A percentile compares a stretch with the other conserved stretches of the same genome.
Conservation (phyloP, 2,329 filamentous ascomycete species). For the Diaporthe sp. region DNA sequence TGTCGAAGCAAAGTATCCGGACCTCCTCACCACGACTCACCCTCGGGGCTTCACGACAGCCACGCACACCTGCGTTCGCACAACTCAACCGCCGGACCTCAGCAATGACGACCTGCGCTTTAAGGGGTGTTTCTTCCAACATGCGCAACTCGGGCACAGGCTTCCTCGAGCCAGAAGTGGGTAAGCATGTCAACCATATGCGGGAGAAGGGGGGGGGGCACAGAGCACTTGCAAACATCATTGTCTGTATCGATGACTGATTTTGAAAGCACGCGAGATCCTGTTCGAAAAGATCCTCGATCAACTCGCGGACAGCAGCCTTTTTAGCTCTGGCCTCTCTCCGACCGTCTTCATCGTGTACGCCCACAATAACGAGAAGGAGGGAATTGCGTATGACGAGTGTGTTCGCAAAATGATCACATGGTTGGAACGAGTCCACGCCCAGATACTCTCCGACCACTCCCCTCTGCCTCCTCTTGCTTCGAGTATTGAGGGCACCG, state of each 20-base stretch:
- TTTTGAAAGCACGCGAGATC: background rate
- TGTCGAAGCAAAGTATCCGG: too few species aligned
- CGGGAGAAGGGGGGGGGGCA: background rate
- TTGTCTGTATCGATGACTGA: background rate
- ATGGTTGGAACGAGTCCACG: background rate
- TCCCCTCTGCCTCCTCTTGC: background rate
- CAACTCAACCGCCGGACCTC: too few species aligned
- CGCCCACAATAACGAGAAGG: background rate
- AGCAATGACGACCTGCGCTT: too few species aligned
- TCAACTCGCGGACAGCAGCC: background rate
- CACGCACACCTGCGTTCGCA: too few species aligned
- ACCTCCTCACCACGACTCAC: too few species aligned
- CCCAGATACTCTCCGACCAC: background rate
- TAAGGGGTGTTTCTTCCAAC: too few species aligned
- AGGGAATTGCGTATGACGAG: background rate
- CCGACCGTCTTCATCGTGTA: constrained; percentile 12
- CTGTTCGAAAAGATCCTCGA: background rate
- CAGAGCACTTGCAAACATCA: background rate
- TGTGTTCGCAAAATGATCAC: background rate
- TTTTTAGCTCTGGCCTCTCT: background rate
- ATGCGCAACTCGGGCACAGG: too few species aligned
- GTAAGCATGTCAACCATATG: background rate
- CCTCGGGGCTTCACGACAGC: too few species aligned
- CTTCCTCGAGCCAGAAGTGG: background rate
- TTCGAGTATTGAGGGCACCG: background rate